phyloP scores from a whole-genome alignment of 2,329 filamentous ascomycete species.

The Cercospora beticola region DNA sequence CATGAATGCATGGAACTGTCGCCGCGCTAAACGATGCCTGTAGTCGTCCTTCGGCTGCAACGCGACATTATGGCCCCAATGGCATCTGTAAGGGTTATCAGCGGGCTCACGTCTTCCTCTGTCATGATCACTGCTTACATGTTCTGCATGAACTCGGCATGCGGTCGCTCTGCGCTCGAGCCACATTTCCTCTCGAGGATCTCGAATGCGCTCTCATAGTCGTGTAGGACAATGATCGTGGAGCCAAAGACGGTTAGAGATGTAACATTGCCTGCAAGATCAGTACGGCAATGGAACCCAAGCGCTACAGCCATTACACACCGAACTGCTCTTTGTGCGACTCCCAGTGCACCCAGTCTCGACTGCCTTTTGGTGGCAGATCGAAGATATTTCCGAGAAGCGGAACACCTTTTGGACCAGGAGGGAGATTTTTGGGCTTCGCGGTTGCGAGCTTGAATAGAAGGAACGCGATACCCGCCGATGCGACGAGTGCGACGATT shows the following conservation, averaged over 20 bases:
- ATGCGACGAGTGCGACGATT: background rate
- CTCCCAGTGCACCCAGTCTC: constrained; percentile 46
- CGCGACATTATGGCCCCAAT: constrained; percentile 41
- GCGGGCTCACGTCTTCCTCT: constrained; percentile 1
- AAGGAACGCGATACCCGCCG: background rate
- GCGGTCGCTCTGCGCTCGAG: constrained; percentile 42
- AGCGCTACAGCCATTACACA: background rate
- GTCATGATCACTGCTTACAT: constrained; percentile 12
- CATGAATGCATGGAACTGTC: constrained; percentile 47
- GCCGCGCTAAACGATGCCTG: constrained; percentile 42
- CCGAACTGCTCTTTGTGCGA: constrained; percentile 41
- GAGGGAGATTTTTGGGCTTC: constrained; percentile 20
- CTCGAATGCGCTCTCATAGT: constrained; percentile 39
- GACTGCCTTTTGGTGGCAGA: constrained; percentile 29
- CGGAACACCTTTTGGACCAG: constrained; percentile 27
- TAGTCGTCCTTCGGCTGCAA: constrained; percentile 8
- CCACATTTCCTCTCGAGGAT: constrained; percentile 42
- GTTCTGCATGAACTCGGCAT: constrained; percentile 22
- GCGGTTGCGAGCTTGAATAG: background rate
- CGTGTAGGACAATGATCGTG: constrained; percentile 46
- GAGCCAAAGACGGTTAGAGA: constrained; percentile 46
- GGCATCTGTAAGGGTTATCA: constrained; percentile 23
- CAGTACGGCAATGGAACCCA: too few species aligned
- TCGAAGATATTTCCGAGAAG: constrained; percentile 29
- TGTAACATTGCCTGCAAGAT: constrained; percentile 25